phyloP scores from a whole-genome alignment of 257 asterid species.

The Leonotis leonurus region DNA sequence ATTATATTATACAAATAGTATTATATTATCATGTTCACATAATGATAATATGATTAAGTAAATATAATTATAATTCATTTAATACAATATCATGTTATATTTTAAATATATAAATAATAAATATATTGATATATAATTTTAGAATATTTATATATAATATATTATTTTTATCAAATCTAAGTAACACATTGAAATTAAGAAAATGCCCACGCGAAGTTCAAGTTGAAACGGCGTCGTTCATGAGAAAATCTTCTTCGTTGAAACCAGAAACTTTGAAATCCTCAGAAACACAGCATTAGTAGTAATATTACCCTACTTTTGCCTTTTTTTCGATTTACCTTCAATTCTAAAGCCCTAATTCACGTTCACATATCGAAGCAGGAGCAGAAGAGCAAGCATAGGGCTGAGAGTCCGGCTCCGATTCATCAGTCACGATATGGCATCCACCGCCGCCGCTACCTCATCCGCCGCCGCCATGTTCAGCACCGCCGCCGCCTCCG shows the following conservation, averaged over 20 bases:
- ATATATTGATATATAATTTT: no score
- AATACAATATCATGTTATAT: no score
- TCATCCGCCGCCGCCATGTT: constrained; percentile 30
- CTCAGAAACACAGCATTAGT: not conserved
- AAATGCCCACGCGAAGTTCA: no score
- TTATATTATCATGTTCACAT: no score
- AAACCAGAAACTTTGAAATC: constrained; percentile 10
- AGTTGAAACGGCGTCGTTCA: constrained; percentile 14
- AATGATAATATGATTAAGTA: no score
- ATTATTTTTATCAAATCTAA: no score
- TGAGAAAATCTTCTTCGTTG: not conserved
- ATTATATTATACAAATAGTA: no score
- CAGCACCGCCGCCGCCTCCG: constrained; percentile 30
- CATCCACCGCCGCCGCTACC: constrained; percentile 51
- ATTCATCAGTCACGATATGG: constrained; percentile 38
- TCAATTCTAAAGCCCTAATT: constrained; percentile 8
- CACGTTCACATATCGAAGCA: not conserved
- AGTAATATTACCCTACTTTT: not conserved
- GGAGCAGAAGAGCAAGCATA: constrained; percentile 37
- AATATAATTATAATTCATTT: no score
- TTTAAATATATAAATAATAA: no score
- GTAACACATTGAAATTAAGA: no score
- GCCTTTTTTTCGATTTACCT: not conserved
- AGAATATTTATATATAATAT: no score
- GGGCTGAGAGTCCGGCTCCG: constrained; percentile 43